Evolutionary conservation across 345 rosid genomes (phyloP).

Genomic region (Rhizophora apiculata): DNA sequence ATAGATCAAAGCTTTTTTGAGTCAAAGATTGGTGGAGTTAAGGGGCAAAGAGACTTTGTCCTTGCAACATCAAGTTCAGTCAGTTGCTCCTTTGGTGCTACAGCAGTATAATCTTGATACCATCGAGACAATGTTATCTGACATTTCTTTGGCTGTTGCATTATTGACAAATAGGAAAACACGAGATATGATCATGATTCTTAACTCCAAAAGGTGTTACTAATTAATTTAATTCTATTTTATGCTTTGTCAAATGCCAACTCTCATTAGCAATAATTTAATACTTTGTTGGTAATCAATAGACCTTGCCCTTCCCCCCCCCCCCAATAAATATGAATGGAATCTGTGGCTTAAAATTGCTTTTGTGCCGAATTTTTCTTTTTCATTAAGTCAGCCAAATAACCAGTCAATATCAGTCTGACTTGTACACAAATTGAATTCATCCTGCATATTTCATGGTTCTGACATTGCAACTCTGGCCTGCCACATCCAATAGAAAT

Average conservation of each 20-base stretch:
- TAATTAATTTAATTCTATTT: slow-evolving; percentile 15
- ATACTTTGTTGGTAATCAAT: not conserved
- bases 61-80: slow-evolving; percentile 87
- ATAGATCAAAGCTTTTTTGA: slow-evolving; percentile 83
- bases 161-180: slow-evolving; percentile 81
- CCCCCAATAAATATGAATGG: not conserved
- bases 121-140: slow-evolving; percentile 64
- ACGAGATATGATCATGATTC: slow-evolving; percentile 82
- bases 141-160: slow-evolving; percentile 59
- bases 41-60: slow-evolving; percentile 73
- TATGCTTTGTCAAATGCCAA: not conserved
- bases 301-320: too few relatives aligned
- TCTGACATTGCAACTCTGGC: too few relatives aligned
- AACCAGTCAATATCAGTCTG: too few relatives aligned
- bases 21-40: slow-evolving; percentile 70
- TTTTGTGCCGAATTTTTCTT: not conserved
- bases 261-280: not conserved
- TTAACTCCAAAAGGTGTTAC: slow-evolving; percentile 86
- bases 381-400: not conserved
- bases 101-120: slow-evolving; percentile 84
- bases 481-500: too few relatives aligned
- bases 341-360: not conserved
- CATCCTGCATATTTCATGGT: too few relatives aligned
- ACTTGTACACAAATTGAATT: too few relatives aligned
- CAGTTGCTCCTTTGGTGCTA: slow-evolving; percentile 83